Percentiles rank a stretch among this genome's conserved stretches.
Evolutionary conservation across 495 filamentous ascomycete species (phyloP).

Genomic region (Daldinia bambusicola): DNA sequence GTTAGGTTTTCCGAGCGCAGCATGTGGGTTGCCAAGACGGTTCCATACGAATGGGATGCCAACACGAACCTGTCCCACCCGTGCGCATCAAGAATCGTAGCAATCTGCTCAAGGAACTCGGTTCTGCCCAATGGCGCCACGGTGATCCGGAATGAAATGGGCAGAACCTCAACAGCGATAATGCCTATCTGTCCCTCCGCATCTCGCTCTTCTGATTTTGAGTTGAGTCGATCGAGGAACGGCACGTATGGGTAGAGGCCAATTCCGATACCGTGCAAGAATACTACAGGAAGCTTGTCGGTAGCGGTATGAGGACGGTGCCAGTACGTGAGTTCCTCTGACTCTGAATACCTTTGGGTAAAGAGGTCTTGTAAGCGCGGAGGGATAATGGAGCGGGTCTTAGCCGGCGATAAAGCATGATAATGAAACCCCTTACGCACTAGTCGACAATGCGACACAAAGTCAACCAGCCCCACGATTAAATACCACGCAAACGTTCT

Average conservation of each 20-base stretch:
- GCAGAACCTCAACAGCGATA: constrained; percentile 71
- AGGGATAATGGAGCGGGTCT: constrained; percentile 64
- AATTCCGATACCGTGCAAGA: constrained; percentile 78
- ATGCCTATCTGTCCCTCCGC: constrained; percentile 65
- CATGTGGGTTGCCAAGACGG: constrained; percentile 70
- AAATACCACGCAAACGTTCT: constrained; percentile 72
- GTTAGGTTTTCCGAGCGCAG: constrained; percentile 57
- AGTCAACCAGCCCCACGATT: constrained; percentile 53
- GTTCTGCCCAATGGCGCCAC: constrained; percentile 54
- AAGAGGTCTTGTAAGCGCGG: constrained; percentile 61
- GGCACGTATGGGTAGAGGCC: constrained; percentile 70
- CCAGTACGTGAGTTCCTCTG: constrained; percentile 68
- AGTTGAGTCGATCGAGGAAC: constrained; percentile 65
- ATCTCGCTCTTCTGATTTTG: constrained; percentile 42
- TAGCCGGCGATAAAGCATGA: constrained; percentile 51
- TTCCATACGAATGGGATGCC: constrained; percentile 71
- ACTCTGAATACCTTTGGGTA: constrained; percentile 55
- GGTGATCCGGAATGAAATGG: constrained; percentile 70
- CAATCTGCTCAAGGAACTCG: constrained; percentile 63
- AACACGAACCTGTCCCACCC: constrained; percentile 63
- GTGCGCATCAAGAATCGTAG: constrained; percentile 63
- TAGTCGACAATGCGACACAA: constrained; percentile 51
- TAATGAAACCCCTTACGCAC: constrained; percentile 61
- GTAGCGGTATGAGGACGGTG: constrained; percentile 68
- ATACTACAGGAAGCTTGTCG: constrained; percentile 66